These are phyloP conservation scores for Populus hybrid DNA, from an alignment of 441 rosid species.

Conservation along the genomic window DNA sequence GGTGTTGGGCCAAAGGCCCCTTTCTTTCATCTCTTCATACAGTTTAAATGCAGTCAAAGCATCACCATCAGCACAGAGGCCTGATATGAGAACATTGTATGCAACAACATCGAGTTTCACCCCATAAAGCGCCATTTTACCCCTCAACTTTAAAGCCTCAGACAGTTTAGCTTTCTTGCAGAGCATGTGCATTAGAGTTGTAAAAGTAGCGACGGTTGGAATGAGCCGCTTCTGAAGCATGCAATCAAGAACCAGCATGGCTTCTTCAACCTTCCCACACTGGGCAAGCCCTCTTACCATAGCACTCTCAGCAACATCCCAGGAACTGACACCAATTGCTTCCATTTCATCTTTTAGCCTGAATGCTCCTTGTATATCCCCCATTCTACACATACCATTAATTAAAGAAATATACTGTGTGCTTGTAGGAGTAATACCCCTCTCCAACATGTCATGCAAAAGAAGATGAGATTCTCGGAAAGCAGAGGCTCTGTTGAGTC, in stretches of 20 bases:
- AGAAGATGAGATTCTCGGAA: constrained; percentile 48
- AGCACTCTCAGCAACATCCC: constrained; percentile 77
- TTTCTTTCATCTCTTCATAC: constrained; percentile 73
- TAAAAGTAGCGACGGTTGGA: constrained; percentile 77
- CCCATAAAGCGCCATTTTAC: constrained; percentile 45
- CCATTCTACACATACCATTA: constrained; percentile 62
- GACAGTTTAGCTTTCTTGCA: constrained; percentile 47
- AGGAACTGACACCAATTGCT: constrained; percentile 37
- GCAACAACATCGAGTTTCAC: constrained; percentile 64
- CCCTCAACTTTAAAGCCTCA: constrained; percentile 57
- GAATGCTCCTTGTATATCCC: constrained; percentile 58
- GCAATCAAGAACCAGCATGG: constrained; percentile 50
- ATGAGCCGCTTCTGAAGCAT: constrained; percentile 53
- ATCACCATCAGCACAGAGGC: constrained; percentile 58
- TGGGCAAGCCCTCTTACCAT: constrained; percentile 75
- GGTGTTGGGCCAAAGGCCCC: constrained; percentile 52
- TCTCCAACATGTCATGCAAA: constrained; percentile 57
- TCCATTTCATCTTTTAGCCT: constrained; percentile 69
- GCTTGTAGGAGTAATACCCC: constrained; percentile 46
- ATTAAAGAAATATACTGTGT: constrained; percentile 54
- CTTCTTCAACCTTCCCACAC: constrained; percentile 78
- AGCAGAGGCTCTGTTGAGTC: constrained; percentile 49
- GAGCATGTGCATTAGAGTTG: constrained; percentile 62
- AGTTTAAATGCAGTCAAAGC: constrained; percentile 47
- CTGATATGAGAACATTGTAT: constrained; percentile 73